Conservation (phyloP, 2,329 filamentous ascomycete genomes). For the Diaporthe helianthi region DNA sequence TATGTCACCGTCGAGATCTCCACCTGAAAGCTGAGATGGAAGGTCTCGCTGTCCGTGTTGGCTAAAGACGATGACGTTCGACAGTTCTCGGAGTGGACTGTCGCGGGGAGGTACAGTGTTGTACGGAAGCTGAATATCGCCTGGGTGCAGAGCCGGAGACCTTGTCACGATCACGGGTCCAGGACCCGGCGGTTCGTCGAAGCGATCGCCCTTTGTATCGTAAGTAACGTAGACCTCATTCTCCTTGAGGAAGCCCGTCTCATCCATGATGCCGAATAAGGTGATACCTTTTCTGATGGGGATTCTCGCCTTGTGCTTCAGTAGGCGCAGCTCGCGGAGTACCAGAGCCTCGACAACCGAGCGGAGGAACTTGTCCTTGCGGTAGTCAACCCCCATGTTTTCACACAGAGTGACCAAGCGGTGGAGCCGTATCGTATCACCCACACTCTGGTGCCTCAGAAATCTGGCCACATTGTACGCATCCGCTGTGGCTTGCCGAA, state of each 20-base stretch:
- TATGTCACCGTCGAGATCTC: conserved; percentile 83
- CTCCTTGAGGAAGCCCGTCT: conserved; percentile 72
- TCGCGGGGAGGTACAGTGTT: conserved; percentile 66
- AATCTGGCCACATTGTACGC: conserved; percentile 71
- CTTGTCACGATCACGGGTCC: conserved; percentile 71
- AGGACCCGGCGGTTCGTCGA: conserved; percentile 39
- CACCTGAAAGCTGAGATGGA: conserved; percentile 79
- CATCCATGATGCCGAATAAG: conserved; percentile 84
- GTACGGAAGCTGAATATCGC: conserved; percentile 73
- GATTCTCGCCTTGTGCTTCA: conserved; percentile 83
- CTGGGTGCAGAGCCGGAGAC: conserved; percentile 82
- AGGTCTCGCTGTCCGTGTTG: conserved; percentile 74
- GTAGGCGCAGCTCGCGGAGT: conserved; percentile 71
- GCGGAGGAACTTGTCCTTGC: conserved; percentile 72
- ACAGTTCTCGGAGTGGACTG: conserved; percentile 67
- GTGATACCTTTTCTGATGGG: conserved; percentile 74
- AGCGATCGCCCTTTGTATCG: conserved; percentile 43
- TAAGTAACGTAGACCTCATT: conserved; percentile 73
- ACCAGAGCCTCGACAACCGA: conserved; percentile 73
- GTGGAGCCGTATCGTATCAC: conserved; percentile 65
- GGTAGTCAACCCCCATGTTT: conserved; percentile 68
- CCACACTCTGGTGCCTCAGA: conserved; percentile 67
- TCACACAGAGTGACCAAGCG: conserved; percentile 67
- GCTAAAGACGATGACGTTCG: conserved; percentile 83
- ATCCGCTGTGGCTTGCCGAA: conserved; percentile 65